Percentiles rank a stretch among this genome's conserved stretches.
Evolutionary conservation across 257 asterid genomes (phyloP).

Genomic region (Solanum commersonii): DNA sequence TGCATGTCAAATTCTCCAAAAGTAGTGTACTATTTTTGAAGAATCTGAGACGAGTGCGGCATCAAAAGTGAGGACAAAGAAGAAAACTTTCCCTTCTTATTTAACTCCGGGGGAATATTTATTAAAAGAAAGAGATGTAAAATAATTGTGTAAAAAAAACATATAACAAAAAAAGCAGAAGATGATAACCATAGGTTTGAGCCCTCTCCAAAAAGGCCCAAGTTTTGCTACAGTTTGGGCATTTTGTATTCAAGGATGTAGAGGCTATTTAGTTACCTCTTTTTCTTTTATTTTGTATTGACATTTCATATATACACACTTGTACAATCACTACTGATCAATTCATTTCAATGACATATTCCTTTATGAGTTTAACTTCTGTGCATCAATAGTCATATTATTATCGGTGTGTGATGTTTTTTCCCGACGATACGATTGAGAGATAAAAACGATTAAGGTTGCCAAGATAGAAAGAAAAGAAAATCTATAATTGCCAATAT

Average conservation of each 20-base stretch:
- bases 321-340: not conserved
- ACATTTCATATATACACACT: not conserved
- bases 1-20: no score
- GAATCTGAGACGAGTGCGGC: no score
- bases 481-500: not conserved
- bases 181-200: not conserved
- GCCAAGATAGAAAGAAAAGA: not conserved
- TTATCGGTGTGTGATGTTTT: no score
- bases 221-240: not conserved
- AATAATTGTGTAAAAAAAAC: not conserved
- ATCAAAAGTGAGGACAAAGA: not conserved
- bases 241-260: slow-evolving; percentile 4
- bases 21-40: no score
- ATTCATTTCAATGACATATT: not conserved
- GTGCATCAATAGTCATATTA: not conserved
- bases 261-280: not conserved
- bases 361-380: not conserved
- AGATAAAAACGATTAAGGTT: not conserved
- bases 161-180: not conserved
- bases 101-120: not conserved
- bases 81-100: not conserved
- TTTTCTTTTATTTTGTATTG: not conserved
- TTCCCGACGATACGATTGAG: not conserved
- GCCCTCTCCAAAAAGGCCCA: slow-evolving; percentile 10
- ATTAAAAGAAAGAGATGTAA: not conserved